Evolutionary conservation across 108 stramenopile species (phyloP).

Genomic region (Seminavis robusta): DNA sequence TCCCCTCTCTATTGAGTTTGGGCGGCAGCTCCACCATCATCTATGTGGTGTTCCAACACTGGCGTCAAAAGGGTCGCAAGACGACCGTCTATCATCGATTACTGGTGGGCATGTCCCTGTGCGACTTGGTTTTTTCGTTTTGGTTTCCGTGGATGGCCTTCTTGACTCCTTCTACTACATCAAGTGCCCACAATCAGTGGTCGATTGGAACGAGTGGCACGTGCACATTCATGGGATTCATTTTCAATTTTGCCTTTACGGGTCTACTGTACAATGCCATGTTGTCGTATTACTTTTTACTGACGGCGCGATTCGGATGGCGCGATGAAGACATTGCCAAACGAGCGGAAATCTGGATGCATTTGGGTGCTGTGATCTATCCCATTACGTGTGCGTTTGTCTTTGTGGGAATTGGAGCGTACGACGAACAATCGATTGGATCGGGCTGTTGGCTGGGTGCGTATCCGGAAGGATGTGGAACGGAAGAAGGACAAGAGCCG

Average conservation of each 20-base stretch:
- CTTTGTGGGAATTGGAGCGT: not conserved
- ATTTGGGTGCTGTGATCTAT: conserved; percentile 1
- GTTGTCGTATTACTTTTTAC: conserved; percentile 22
- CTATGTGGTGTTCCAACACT: no score
- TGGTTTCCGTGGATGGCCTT: no score
- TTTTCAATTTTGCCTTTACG: conserved; percentile 18
- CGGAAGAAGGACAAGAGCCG: not conserved
- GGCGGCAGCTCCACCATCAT: no score
- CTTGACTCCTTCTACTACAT: no score
- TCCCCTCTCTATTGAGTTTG: no score
- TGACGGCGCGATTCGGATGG: conserved; percentile 11
- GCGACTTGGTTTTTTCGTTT: no score
- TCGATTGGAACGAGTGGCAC: conserved; percentile 15
- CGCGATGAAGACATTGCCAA: not conserved
- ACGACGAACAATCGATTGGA: conserved; percentile 3
- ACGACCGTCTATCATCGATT: no score
- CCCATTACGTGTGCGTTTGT: not conserved
- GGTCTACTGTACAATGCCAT: conserved; percentile 20
- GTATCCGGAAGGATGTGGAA: no score
- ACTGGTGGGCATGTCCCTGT: no score
- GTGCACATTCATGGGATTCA: conserved; percentile 19
- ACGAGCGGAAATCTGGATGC: conserved; percentile 16
- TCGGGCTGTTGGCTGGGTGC: conserved; percentile 9
- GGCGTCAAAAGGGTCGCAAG: no score
- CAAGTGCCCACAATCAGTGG: no score